Conservation (phyloP, 495 filamentous ascomycete genomes). For the Friedmanniomyces endolithicus region DNA sequence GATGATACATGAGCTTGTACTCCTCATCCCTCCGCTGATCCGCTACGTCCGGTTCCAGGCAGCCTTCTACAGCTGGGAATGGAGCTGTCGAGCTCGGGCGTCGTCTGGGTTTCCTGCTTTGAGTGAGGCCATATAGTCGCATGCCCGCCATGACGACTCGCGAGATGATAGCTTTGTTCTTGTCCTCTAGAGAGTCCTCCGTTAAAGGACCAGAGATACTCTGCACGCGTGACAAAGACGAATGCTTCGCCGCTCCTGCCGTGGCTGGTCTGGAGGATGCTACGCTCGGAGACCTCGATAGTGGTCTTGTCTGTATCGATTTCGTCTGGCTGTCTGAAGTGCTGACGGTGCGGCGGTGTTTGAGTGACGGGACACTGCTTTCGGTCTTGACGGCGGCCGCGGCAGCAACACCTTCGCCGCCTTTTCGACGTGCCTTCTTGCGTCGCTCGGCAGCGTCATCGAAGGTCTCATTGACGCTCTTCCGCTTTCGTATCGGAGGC, state of each 20-base stretch:
- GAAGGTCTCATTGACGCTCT: conserved; percentile 43
- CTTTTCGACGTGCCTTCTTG: conserved; percentile 40
- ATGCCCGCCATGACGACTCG: conserved; percentile 47
- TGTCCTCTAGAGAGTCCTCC: conserved; percentile 29
- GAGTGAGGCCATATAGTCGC: conserved; percentile 50
- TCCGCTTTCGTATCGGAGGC: conserved; percentile 39
- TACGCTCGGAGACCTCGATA: conserved; percentile 26
- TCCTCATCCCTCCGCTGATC: conserved; percentile 33
- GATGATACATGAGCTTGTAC: conserved; percentile 55
- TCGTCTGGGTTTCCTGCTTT: conserved; percentile 26
- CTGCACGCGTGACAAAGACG: conserved; percentile 23
- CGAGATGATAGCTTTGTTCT: conserved; percentile 36
- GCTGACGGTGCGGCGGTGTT: conserved; percentile 12
- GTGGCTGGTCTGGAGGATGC: conserved; percentile 15
- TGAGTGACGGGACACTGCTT: conserved; percentile 8
- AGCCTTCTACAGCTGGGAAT: not conserved
- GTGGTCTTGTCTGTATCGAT: conserved; percentile 11
- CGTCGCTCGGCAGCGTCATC: conserved; percentile 48
- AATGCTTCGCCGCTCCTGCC: conserved; percentile 19
- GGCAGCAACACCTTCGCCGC: conserved; percentile 44
- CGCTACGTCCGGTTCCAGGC: not conserved
- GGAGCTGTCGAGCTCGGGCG: not conserved
- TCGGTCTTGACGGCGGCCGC: conserved; percentile 30
- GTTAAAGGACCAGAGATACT: conserved; percentile 35
- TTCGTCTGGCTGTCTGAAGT: not conserved